Evolutionary conservation across 1,284 basidiomycete species (phyloP).

Genomic region (Trametes sp.): DNA sequence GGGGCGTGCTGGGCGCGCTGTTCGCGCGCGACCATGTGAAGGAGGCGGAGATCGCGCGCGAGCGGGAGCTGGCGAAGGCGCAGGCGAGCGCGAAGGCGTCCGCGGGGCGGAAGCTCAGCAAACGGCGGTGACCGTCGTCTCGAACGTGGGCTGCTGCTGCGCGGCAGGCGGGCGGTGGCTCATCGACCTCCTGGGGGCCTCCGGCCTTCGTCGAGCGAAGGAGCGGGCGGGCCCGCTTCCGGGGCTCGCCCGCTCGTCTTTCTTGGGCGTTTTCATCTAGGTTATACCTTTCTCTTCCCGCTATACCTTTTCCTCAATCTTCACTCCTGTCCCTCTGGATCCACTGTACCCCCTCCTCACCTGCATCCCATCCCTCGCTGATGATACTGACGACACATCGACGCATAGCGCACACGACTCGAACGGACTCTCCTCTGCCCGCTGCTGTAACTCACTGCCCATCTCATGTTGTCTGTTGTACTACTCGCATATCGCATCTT

Average conservation of each 20-base stretch:
- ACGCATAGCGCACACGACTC: neutral
- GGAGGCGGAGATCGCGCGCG: slow-evolving; percentile 32
- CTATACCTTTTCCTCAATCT: neutral
- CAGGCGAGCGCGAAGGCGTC: slow-evolving; percentile 14
- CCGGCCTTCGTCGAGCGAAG: too few relatives aligned
- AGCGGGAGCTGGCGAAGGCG: slow-evolving; percentile 28
- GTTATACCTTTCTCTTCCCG: neutral
- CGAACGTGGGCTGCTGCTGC: neutral
- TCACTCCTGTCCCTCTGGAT: too few relatives aligned
- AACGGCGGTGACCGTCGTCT: slow-evolving; percentile 33
- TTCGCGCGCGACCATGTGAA: slow-evolving; percentile 25
- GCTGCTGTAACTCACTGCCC: neutral
- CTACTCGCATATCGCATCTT: neutral
- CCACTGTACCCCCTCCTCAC: neutral
- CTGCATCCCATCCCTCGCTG: neutral
- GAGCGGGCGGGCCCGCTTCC: neutral
- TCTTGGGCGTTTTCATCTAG: slow-evolving; percentile 3
- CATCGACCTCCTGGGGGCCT: neutral
- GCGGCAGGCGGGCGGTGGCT: neutral
- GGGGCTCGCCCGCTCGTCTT: neutral
- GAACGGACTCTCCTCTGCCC: neutral
- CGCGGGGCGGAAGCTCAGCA: slow-evolving; percentile 43
- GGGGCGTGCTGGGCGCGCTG: slow-evolving; percentile 13
- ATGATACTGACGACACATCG: neutral
- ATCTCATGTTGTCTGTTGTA: neutral